phyloP scores from a whole-genome alignment of 1,139 yeast genomes.

The Debaryomyces coudertii region DNA sequence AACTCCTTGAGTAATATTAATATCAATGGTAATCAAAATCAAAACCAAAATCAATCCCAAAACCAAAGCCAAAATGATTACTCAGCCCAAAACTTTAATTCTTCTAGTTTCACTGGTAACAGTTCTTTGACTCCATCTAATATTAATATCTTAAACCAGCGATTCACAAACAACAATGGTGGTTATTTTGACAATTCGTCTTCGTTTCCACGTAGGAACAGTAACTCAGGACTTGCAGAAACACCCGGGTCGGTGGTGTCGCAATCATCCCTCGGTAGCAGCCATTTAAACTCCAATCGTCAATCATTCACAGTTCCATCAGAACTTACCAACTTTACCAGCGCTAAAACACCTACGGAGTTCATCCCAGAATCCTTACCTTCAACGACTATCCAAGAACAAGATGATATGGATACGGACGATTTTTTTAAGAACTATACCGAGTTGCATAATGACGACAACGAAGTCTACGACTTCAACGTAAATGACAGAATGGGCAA shows the following conservation, averaged over 20 bases:
- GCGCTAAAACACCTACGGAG: conserved; percentile 11
- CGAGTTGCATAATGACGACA: conserved; percentile 7
- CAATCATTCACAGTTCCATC: conserved; percentile 15
- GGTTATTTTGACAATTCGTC: conserved; percentile 33
- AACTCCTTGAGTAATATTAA: conserved; percentile 33
- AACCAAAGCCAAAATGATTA: conserved; percentile 8
- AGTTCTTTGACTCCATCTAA: conserved; percentile 33
- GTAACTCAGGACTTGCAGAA: conserved; percentile 18
- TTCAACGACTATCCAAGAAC: conserved; percentile 14
- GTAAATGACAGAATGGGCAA: conserved; percentile 15
- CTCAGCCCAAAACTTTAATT: background rate
- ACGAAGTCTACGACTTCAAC: conserved; percentile 6
- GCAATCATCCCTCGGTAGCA: conserved; percentile 21
- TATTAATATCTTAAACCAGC: conserved; percentile 31
- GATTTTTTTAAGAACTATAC: conserved; percentile 29
- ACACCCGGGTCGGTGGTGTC: conserved; percentile 32
- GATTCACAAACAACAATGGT: conserved; percentile 25
- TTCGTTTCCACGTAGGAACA: conserved; percentile 16
- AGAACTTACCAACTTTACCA: conserved; percentile 9
- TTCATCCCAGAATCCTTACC: conserved; percentile 27
- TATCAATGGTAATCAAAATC: conserved; percentile 24
- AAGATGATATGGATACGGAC: conserved; percentile 22
- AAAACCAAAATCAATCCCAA: conserved; percentile 12
- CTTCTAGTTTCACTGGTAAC: conserved; percentile 9
- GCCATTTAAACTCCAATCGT: conserved; percentile 10